A percentile compares a stretch with the other conserved stretches of the same genome.
phyloP scores from a whole-genome alignment of 2,329 filamentous ascomycete genomes.

The Dothiorella sarmentorum region DNA sequence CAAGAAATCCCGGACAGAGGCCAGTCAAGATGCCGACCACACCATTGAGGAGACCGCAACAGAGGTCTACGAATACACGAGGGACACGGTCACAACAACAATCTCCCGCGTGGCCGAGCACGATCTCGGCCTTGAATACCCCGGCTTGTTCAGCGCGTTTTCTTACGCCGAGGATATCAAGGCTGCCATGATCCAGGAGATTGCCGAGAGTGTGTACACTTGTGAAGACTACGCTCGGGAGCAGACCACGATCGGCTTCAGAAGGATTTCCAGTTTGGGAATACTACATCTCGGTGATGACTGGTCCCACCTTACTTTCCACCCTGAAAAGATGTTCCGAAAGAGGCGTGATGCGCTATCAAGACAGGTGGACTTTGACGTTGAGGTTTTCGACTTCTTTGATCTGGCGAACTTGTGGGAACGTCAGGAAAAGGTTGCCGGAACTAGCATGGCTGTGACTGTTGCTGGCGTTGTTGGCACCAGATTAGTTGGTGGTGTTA shows the following conservation, averaged over 20 bases:
- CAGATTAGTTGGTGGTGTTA: constrained; percentile 74
- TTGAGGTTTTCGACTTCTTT: constrained; percentile 91
- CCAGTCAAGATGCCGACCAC: constrained; percentile 75
- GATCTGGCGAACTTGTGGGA: constrained; percentile 80
- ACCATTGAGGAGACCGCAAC: constrained; percentile 82
- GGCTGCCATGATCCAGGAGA: constrained; percentile 83
- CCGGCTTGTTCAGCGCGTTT: constrained; percentile 79
- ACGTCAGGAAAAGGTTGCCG: constrained; percentile 88
- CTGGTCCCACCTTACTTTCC: constrained; percentile 74
- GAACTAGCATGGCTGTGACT: constrained; percentile 91
- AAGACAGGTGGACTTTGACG: constrained; percentile 79
- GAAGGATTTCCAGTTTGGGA: constrained; percentile 82
- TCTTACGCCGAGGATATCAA: constrained; percentile 92
- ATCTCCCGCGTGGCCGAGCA: constrained; percentile 74
- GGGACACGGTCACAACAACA: constrained; percentile 68
- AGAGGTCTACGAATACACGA: constrained; percentile 80
- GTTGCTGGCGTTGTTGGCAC: constrained; percentile 81
- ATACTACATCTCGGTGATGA: constrained; percentile 84
- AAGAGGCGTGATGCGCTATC: constrained; percentile 76
- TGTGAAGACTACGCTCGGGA: constrained; percentile 85
- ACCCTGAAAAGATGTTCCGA: constrained; percentile 90
- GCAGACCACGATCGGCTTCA: constrained; percentile 76
- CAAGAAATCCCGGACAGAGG: constrained; percentile 72
- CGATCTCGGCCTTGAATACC: constrained; percentile 80
- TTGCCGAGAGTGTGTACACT: constrained; percentile 69